Evolutionary conservation across 164 flowering plant species (phyloP).

Genomic region (Platanus orientalis): DNA sequence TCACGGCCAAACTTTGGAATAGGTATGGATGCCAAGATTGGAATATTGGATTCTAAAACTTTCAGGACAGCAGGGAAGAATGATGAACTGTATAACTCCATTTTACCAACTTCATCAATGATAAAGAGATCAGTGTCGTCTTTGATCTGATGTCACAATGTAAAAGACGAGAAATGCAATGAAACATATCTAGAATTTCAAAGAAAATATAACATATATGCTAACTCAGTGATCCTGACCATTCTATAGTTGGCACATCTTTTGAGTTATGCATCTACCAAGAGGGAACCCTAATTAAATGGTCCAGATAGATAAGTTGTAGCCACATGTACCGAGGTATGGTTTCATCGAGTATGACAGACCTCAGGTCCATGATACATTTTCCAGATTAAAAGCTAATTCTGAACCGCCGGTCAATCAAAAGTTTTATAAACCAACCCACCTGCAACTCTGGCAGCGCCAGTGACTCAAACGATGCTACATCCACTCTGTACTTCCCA

Average conservation of each 20-base stretch:
- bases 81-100: constrained; percentile 80
- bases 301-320: too few relatives aligned
- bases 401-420: too few relatives aligned
- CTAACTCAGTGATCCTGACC: too few relatives aligned
- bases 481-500: constrained; percentile 74
- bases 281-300: too few relatives aligned
- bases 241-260: too few relatives aligned
- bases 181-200: not conserved
- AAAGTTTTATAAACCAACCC: constrained; percentile 1
- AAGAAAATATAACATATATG: not conserved
- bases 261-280: too few relatives aligned
- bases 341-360: too few relatives aligned
- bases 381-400: too few relatives aligned
- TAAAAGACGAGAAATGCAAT: not conserved
- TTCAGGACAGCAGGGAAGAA: constrained; percentile 80
- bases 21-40: constrained; percentile 78
- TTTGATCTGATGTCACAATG: constrained; percentile 41
- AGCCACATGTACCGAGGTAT: too few relatives aligned
- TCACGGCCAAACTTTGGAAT: constrained; percentile 64
- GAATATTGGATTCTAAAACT: constrained; percentile 64
- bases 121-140: constrained; percentile 75
- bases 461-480: constrained; percentile 76
- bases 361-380: too few relatives aligned
- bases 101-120: constrained; percentile 94
- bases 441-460: constrained; percentile 89